Percentiles rank a stretch among this genome's conserved stretches.
Conservation (phyloP, 352 stramenopile genomes). For the Lagenidium sp. region DNA sequence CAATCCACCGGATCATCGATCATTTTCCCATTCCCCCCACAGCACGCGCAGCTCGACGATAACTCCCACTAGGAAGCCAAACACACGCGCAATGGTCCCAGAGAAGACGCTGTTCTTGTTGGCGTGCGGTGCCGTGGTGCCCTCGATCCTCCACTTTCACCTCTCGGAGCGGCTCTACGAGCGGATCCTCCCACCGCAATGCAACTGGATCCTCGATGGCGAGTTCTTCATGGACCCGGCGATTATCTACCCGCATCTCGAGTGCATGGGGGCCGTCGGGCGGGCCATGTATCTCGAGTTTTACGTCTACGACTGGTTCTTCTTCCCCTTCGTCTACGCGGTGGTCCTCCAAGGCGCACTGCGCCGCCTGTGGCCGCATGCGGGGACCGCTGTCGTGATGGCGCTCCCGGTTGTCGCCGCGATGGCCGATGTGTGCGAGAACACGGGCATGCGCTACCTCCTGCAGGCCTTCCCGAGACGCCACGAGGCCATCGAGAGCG, state of each 20-base stretch:
- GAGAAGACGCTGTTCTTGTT: too few species aligned
- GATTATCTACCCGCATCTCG: constrained; percentile 15
- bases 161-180: constrained; percentile 6
- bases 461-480: constrained; percentile 6
- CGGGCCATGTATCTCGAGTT: constrained; percentile 16
- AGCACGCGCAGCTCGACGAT: too few species aligned
- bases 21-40: too few species aligned
- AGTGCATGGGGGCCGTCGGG: constrained; percentile 15
- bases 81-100: too few species aligned
- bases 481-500: background rate
- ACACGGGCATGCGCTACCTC: constrained; percentile 7
- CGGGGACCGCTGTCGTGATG: background rate
- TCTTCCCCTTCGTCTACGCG: constrained; percentile 22
- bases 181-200: constrained; percentile 7
- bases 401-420: constrained; percentile 2
- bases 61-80: too few species aligned
- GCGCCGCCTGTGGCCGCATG: constrained; percentile 11
- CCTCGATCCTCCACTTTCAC: constrained; percentile 13
- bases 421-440: constrained; percentile 7
- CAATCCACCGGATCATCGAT: too few species aligned
- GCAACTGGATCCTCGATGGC: constrained; percentile 17
- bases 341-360: constrained; percentile 7
- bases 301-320: constrained; percentile 16
- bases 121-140: constrained; percentile 12
- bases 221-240: constrained; percentile 3